A percentile compares a stretch with the other conserved stretches of the same genome.
Conservation (phyloP, 2,329 filamentous ascomycete species). For the Fusarium floridanum region DNA sequence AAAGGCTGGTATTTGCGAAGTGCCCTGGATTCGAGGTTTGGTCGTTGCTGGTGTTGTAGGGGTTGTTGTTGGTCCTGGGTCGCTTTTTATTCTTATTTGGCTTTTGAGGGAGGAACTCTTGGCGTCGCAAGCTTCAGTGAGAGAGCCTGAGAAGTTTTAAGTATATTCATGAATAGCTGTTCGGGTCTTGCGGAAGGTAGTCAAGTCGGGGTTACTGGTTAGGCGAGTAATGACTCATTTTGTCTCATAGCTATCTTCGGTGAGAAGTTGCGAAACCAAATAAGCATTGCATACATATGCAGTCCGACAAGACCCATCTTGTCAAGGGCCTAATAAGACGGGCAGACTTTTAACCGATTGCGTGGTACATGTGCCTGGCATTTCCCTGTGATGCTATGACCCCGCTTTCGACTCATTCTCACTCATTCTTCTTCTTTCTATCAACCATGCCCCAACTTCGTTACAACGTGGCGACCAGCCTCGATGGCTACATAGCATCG, state of each 20-base stretch:
- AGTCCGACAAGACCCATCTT: neutral
- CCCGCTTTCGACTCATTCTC: neutral
- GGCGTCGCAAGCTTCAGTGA: neutral
- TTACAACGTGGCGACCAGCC: conserved; percentile 52
- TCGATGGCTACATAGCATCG: conserved; percentile 54
- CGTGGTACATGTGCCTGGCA: neutral
- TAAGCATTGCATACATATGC: neutral
- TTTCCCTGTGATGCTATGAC: neutral
- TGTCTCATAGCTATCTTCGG: neutral
- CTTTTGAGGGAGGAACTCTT: conserved; percentile 37
- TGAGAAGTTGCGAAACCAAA: neutral
- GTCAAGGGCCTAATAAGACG: neutral
- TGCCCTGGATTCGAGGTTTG: conserved; percentile 15
- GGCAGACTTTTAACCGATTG: neutral
- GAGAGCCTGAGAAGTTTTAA: neutral
- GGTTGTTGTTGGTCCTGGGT: conserved; percentile 22
- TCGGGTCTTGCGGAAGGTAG: neutral
- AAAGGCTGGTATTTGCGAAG: conserved; percentile 22
- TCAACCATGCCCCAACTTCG: conserved; percentile 42
- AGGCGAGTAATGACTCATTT: neutral
- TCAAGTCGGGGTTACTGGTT: neutral
- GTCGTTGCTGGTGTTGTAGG: conserved; percentile 9
- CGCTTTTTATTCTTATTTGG: conserved; percentile 35
- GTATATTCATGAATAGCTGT: neutral
- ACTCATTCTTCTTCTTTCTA: neutral